Percentiles rank a stretch among this genome's conserved stretches.
phyloP scores from a whole-genome alignment of 1,139 yeast genomes.

The Geotrichum histeridarum region DNA sequence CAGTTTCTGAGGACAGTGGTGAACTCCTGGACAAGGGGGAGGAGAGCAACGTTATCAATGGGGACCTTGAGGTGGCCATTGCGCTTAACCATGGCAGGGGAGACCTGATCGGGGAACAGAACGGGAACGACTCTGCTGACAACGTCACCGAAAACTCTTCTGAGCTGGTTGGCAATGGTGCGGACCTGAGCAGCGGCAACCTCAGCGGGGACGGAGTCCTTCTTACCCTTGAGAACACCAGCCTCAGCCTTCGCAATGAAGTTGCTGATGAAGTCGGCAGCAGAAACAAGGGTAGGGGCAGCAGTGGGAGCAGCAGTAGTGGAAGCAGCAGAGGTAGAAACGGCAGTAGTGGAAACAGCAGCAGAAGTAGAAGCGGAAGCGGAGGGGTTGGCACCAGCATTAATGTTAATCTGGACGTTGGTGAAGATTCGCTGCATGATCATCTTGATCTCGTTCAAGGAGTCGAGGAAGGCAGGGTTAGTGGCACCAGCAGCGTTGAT shows the following conservation, averaged over 20 bases:
- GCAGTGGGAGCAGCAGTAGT: not conserved
- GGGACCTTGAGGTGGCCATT: constrained; percentile 8
- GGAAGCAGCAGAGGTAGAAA: not conserved
- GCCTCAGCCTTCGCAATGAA: not conserved
- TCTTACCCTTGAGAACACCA: not conserved
- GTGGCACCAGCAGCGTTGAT: too few species aligned
- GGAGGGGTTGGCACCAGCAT: too few species aligned
- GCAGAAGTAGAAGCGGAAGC: not conserved
- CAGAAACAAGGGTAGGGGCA: not conserved
- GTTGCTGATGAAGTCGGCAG: not conserved
- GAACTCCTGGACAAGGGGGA: constrained; percentile 19
- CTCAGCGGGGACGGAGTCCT: constrained; percentile 3
- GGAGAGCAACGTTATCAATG: constrained; percentile 8
- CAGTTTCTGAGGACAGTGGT: constrained; percentile 9
- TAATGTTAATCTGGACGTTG: too few species aligned
- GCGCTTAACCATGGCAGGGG: not conserved
- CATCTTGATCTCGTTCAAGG: too few species aligned
- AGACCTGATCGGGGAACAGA: too few species aligned
- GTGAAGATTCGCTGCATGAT: too few species aligned
- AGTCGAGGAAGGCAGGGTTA: too few species aligned
- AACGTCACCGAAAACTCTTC: too few species aligned
- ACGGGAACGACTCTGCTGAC: too few species aligned
- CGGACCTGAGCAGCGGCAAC: constrained; percentile 11
- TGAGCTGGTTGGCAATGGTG: constrained; percentile 13
- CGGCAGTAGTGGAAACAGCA: not conserved